A percentile compares a stretch with the other conserved stretches of the same genome.
Conservation (phyloP, 768 basidiomycete species). For the Artomyces pyxidatus region DNA sequence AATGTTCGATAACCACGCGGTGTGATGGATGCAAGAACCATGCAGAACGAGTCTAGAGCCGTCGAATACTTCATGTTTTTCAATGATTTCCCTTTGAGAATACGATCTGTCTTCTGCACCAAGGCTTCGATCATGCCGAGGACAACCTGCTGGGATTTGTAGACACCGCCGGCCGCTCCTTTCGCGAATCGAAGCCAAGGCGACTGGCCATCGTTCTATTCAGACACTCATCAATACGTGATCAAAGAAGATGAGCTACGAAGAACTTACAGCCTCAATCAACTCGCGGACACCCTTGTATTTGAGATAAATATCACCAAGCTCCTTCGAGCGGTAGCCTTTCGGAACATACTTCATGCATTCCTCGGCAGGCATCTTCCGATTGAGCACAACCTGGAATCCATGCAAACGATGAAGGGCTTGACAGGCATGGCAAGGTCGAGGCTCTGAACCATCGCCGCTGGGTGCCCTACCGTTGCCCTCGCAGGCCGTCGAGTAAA, state of each 20-base stretch:
- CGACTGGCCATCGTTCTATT: not conserved
- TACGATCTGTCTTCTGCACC: not conserved
- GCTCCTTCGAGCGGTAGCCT: not conserved
- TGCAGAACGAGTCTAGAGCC: not conserved
- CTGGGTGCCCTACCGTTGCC: not conserved
- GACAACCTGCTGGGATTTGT: constrained; percentile 8
- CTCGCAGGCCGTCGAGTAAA: not conserved
- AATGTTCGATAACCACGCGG: not conserved
- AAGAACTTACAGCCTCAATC: not conserved
- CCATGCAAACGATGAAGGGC: not conserved
- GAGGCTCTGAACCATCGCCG: not conserved
- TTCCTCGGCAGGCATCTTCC: not conserved
- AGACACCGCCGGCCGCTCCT: constrained; percentile 15
- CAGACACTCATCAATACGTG: too few species aligned
- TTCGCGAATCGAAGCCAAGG: constrained; percentile 18
- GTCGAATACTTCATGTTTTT: not conserved
- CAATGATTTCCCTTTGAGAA: not conserved
- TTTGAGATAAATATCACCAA: not conserved
- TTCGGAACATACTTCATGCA: not conserved
- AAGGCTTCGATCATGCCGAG: not conserved
- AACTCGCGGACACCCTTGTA: not conserved
- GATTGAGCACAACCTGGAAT: not conserved
- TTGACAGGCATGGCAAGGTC: not conserved
- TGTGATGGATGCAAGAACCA: not conserved
- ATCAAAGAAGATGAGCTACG: not conserved